Conservation (phyloP, 1,139 yeast genomes). For the Chernovozyma aurita region DNA sequence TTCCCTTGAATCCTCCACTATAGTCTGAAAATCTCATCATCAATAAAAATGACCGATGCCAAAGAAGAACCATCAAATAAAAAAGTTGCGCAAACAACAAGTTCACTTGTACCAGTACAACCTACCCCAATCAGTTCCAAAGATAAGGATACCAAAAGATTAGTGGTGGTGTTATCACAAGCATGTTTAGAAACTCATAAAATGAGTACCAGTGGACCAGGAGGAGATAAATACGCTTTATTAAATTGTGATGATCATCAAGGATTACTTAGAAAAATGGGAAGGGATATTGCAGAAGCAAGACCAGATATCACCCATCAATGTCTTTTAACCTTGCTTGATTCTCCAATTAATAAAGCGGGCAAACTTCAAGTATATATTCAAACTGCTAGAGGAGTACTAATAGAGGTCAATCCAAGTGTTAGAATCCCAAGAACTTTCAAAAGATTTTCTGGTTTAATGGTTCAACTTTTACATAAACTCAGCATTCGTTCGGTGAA, state of each 20-base stretch:
- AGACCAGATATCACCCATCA: slow-evolving; percentile 98
- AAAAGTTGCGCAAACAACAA: slow-evolving; percentile 24
- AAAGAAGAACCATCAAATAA: not conserved
- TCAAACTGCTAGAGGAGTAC: slow-evolving; percentile 91
- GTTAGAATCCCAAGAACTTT: slow-evolving; percentile 98
- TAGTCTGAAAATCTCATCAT: too few relatives aligned
- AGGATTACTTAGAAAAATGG: slow-evolving; percentile 91
- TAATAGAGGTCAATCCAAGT: slow-evolving; percentile 91
- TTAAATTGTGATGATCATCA: slow-evolving; percentile 98
- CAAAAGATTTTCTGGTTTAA: slow-evolving; percentile 93
- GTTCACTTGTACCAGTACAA: slow-evolving; percentile 77
- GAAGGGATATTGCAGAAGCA: slow-evolving; percentile 95
- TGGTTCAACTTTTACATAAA: slow-evolving; percentile 93
- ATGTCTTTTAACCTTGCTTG: slow-evolving; percentile 86
- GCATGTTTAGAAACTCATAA: slow-evolving; percentile 96
- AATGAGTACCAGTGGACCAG: slow-evolving; percentile 66
- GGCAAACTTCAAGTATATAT: slow-evolving; percentile 95
- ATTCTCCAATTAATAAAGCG: slow-evolving; percentile 95
- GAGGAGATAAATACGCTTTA: slow-evolving; percentile 89
- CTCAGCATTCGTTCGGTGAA: slow-evolving; percentile 90
- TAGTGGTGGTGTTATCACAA: slow-evolving; percentile 88
- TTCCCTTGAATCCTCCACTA: too few relatives aligned
- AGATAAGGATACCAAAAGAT: slow-evolving; percentile 78
- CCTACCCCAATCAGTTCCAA: slow-evolving; percentile 78
- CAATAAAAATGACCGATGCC: not conserved